A percentile compares a stretch with the other conserved stretches of the same genome.
Evolutionary conservation across 768 basidiomycete species (phyloP).

Genomic region (Mycena rebaudengoi): DNA sequence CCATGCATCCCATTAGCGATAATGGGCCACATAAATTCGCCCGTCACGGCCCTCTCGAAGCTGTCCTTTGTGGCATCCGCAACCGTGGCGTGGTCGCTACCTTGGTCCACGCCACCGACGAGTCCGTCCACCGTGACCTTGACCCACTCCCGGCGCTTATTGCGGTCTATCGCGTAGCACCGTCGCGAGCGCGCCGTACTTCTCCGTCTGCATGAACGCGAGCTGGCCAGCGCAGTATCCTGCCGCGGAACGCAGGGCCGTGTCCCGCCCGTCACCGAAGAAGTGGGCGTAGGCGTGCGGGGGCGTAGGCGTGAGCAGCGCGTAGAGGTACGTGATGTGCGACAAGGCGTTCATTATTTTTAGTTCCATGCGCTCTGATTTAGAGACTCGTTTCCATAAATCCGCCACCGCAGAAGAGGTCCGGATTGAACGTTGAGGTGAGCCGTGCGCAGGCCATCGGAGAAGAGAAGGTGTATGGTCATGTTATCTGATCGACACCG

Average conservation of each 20-base stretch:
- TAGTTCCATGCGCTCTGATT: no score
- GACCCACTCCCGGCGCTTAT: no score
- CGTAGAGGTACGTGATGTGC: no score
- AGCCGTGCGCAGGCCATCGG: no score
- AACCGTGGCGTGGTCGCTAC: constrained; percentile 51
- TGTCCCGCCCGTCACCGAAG: constrained; percentile 78
- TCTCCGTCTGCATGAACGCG: constrained; percentile 62
- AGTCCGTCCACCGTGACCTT: constrained; percentile 66
- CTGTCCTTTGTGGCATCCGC: constrained; percentile 69
- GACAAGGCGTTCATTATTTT: no score
- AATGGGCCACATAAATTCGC: constrained; percentile 80
- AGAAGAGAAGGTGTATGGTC: no score
- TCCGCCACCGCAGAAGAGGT: no score
- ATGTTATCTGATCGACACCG: no score
- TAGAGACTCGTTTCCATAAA: no score
- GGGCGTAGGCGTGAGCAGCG: no score
- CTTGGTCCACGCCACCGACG: constrained; percentile 56
- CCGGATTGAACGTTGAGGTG: no score
- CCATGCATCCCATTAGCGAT: constrained; percentile 64
- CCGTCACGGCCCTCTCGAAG: constrained; percentile 72
- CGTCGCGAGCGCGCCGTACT: constrained; percentile 66
- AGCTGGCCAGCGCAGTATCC: constrained; percentile 66
- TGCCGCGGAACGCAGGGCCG: constrained; percentile 68
- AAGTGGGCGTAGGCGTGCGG: constrained; percentile 59
- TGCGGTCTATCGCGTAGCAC: constrained; percentile 74